phyloP scores from a whole-genome alignment of 352 stramenopile species.

The Hyaloperonospora arabidopsidis region DNA sequence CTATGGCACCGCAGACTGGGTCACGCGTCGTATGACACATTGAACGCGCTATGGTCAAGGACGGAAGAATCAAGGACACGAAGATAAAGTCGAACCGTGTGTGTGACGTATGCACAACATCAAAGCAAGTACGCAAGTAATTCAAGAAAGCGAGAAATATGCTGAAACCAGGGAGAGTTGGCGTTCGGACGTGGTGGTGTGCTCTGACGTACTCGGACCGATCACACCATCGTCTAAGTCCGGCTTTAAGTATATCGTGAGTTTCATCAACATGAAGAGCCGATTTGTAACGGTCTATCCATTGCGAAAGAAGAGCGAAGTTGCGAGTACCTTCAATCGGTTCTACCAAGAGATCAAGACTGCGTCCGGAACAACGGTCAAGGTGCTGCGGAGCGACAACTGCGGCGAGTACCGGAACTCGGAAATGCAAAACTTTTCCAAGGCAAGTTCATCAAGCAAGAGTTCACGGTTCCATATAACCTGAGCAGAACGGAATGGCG shows the following conservation, averaged over 20 bases:
- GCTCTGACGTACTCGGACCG: neutral
- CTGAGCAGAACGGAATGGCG: neutral
- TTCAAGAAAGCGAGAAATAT: neutral
- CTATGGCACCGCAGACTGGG: slow-evolving; percentile 1
- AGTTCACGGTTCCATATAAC: neutral
- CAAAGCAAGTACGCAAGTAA: neutral
- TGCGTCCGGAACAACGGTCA: neutral
- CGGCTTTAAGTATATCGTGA: slow-evolving; percentile 1
- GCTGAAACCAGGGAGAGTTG: neutral
- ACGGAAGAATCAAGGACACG: neutral
- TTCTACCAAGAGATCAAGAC: slow-evolving; percentile 2
- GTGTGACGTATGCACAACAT: neutral
- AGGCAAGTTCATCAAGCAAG: neutral
- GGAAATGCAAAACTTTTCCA: neutral
- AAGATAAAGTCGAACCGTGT: neutral
- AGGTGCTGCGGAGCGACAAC: neutral
- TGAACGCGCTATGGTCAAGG: neutral
- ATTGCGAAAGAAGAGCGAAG: neutral
- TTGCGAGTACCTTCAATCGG: neutral
- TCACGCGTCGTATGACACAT: neutral
- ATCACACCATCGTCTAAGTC: neutral
- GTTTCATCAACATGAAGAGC: slow-evolving; percentile 2
- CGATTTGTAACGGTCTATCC: neutral
- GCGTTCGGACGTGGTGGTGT: neutral
- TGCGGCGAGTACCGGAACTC: neutral